A percentile compares a stretch with the other conserved stretches of the same genome.
phyloP scores from a whole-genome alignment of 2,329 filamentous ascomycete species.

The Acrodontium crateriforme region DNA sequence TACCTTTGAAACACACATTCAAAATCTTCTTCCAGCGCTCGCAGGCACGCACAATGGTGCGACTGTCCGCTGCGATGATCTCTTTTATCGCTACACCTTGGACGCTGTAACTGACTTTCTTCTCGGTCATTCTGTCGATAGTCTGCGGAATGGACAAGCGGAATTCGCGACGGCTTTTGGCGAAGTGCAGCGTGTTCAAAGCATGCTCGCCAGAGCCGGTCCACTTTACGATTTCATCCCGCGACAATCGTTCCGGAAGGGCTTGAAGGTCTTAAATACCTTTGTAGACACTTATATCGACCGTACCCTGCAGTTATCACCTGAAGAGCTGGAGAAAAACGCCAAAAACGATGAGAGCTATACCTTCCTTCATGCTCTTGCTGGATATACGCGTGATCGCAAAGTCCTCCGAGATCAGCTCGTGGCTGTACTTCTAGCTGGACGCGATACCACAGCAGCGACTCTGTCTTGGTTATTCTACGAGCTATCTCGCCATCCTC shows the following conservation, averaged over 20 bases:
- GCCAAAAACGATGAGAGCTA: conserved; percentile 58
- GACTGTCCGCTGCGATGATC: conserved; percentile 55
- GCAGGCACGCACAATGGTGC: conserved; percentile 21
- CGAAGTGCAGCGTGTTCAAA: conserved; percentile 63
- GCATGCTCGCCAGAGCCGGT: conserved; percentile 50
- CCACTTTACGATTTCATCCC: conserved; percentile 52
- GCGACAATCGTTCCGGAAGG: conserved; percentile 46
- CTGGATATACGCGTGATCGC: conserved; percentile 56
- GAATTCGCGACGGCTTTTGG: conserved; percentile 72
- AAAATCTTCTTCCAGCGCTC: conserved; percentile 57
- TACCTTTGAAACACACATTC: conserved; percentile 66
- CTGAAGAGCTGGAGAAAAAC: conserved; percentile 59
- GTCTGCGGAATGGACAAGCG: conserved; percentile 41
- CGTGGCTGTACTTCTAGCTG: conserved; percentile 68
- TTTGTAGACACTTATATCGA: conserved; percentile 73
- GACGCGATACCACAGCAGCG: conserved; percentile 73
- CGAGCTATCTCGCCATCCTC: conserved; percentile 60
- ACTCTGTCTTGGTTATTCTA: conserved; percentile 73
- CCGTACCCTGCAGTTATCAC: conserved; percentile 51
- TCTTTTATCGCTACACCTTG: conserved; percentile 75
- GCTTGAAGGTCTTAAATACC: conserved; percentile 55
- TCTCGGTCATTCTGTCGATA: conserved; percentile 60
- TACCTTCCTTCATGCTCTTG: conserved; percentile 77
- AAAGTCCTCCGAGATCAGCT: conserved; percentile 72
- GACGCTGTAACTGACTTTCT: conserved; percentile 81